A percentile compares a stretch with the other conserved stretches of the same genome.
These are phyloP conservation scores for Stenogyne calaminthoides DNA, from an alignment of 305 asterid genomes.

Conservation along the genomic window DNA sequence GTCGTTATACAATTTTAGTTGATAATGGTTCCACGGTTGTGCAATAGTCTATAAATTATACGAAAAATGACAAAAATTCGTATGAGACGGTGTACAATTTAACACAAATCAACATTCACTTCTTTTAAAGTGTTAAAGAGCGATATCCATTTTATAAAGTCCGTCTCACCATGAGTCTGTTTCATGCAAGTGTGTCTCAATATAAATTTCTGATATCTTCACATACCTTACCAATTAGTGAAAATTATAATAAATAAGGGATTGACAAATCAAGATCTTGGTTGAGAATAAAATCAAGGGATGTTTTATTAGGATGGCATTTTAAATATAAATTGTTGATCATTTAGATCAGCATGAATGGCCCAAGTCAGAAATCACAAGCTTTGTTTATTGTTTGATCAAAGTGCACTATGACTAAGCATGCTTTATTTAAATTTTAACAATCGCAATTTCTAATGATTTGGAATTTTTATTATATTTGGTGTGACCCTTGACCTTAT, in stretches of 20 bases:
- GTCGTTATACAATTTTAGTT: too few relatives aligned
- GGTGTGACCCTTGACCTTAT: constrained; percentile 24
- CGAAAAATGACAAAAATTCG: too few relatives aligned
- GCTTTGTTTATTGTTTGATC: neutral
- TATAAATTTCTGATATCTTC: neutral
- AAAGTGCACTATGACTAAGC: constrained; percentile 27
- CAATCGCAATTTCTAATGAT: neutral
- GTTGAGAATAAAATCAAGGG: constrained; percentile 37
- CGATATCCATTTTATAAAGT: too few relatives aligned
- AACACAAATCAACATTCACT: too few relatives aligned
- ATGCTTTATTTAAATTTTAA: neutral
- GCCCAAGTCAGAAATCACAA: constrained; percentile 30
- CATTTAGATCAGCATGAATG: constrained; percentile 21
- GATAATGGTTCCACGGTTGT: neutral
- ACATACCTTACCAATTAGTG: neutral
- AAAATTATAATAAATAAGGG: neutral
- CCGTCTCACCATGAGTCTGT: too few relatives aligned
- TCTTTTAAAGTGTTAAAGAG: too few relatives aligned
- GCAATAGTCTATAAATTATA: too few relatives aligned
- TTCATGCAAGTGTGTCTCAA: too few relatives aligned
- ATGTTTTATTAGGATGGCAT: constrained; percentile 33
- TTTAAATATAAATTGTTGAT: constrained; percentile 22
- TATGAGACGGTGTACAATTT: too few relatives aligned
- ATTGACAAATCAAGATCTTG: neutral
- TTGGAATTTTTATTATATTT: neutral